phyloP scores from a whole-genome alignment of 176 grass and related monocot genomes.

The Cenchrus purpureus region DNA sequence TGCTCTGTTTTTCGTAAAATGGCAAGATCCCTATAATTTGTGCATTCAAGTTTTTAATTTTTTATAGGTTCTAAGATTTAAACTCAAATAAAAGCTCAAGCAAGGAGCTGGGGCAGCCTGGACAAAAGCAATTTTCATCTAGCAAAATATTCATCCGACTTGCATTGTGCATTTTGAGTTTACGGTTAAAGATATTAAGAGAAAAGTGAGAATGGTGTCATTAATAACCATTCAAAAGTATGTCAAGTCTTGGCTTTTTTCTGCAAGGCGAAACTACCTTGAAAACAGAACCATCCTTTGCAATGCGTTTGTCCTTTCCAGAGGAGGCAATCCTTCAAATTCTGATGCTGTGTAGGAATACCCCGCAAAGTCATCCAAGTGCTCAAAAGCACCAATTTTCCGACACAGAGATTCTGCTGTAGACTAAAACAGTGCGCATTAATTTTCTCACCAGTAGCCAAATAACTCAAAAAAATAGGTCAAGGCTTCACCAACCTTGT shows the following conservation, averaged over 20 bases:
- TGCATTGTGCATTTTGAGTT: conserved; percentile 27
- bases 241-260: conserved; percentile 13
- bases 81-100: conserved; percentile 7
- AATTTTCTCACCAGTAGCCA: conserved; percentile 40
- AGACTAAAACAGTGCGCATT: conserved; percentile 62
- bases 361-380: conserved; percentile 78
- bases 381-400: conserved; percentile 91
- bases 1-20: conserved; percentile 8
- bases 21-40: neutral
- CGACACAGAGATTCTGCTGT: conserved; percentile 95
- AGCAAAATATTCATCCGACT: conserved; percentile 12
- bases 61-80: neutral
- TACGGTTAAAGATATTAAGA: conserved; percentile 23
- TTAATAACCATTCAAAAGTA: conserved; percentile 29
- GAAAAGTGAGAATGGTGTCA: neutral
- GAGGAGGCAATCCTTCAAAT: conserved; percentile 86
- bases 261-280: conserved; percentile 62
- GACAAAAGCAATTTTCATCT: conserved; percentile 29
- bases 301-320: conserved; percentile 70
- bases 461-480: conserved; percentile 31
- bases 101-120: neutral
- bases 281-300: conserved; percentile 97
- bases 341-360: conserved; percentile 96
- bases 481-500: conserved; percentile 67
- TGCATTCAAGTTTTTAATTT: neutral